These are phyloP conservation scores for Colletotrichum sp. DNA, from an alignment of 2,329 filamentous ascomycete genomes.

Conservation along the genomic window DNA sequence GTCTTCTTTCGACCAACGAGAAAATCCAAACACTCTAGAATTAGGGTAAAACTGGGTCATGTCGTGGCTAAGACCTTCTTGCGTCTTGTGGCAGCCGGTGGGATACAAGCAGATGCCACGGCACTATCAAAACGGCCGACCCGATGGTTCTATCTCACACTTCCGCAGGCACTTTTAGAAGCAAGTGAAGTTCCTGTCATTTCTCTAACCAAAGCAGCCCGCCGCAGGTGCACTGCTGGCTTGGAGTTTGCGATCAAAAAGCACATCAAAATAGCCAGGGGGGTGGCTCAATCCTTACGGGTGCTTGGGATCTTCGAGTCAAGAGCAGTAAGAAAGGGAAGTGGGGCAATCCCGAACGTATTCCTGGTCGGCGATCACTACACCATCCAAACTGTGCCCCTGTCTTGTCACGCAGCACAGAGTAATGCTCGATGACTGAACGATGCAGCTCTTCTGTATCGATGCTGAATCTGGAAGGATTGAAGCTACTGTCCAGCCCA, in stretches of 20 bases:
- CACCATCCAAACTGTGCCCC: not conserved
- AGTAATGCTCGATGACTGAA: accelerated
- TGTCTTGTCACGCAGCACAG: not conserved
- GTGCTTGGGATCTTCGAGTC: not conserved
- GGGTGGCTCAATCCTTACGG: not conserved
- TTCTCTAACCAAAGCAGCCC: not conserved
- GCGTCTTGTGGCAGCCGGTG: not conserved
- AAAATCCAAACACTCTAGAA: accelerated
- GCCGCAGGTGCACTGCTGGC: accelerated
- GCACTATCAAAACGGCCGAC: not conserved
- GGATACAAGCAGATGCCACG: not conserved
- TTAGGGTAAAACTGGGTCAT: not conserved
- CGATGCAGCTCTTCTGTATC: not conserved
- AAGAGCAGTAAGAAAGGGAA: not conserved
- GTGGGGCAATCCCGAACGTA: not conserved
- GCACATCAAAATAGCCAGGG: not conserved
- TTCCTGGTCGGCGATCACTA: not conserved
- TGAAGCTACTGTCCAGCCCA: accelerated
- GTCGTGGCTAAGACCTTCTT: not conserved
- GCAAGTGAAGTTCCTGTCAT: not conserved
- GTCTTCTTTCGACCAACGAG: not conserved
- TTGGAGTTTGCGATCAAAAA: not conserved
- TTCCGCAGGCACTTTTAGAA: accelerated
- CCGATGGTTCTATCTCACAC: not conserved
- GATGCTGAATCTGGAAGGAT: accelerated